These are phyloP conservation scores for Ustilago xerochloae DNA, from an alignment of 1,284 basidiomycete species.

Conservation along the genomic window DNA sequence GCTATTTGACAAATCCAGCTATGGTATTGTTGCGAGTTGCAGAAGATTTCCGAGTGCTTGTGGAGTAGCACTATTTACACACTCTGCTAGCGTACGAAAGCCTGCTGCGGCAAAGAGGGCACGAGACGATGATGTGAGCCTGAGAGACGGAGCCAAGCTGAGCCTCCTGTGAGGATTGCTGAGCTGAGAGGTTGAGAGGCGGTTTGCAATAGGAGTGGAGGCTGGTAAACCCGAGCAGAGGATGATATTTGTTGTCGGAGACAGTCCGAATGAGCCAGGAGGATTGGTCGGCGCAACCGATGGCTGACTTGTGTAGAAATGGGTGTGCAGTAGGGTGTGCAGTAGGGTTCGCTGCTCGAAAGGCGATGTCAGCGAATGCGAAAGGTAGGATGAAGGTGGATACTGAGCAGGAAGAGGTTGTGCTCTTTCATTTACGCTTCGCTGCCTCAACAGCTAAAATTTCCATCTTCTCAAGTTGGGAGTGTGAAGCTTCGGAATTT, in stretches of 20 bases:
- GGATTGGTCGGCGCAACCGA: too few species aligned
- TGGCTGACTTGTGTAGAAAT: too few species aligned
- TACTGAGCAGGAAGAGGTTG: too few species aligned
- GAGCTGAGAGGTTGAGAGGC: too few species aligned
- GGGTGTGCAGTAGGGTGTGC: too few species aligned
- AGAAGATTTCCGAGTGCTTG: not conserved
- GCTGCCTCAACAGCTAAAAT: not conserved
- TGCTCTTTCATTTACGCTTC: too few species aligned
- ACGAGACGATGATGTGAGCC: not conserved
- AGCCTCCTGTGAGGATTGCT: not conserved
- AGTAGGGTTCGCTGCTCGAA: not conserved
- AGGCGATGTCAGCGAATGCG: too few species aligned
- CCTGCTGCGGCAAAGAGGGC: too few species aligned
- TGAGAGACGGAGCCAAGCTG: too few species aligned
- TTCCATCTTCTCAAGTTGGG: not conserved
- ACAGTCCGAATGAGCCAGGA: not conserved
- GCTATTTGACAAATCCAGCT: not conserved
- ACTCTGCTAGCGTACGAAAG: too few species aligned
- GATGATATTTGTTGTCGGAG: not conserved
- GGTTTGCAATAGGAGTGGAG: not conserved
- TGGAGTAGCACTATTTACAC: not conserved
- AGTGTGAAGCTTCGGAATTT: slow-evolving; percentile 6
- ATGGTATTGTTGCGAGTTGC: not conserved
- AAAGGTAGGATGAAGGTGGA: too few species aligned
- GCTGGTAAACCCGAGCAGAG: not conserved